These are phyloP conservation scores for Penicillium coffeae DNA, from an alignment of 495 filamentous ascomycete genomes.

Conservation along the genomic window DNA sequence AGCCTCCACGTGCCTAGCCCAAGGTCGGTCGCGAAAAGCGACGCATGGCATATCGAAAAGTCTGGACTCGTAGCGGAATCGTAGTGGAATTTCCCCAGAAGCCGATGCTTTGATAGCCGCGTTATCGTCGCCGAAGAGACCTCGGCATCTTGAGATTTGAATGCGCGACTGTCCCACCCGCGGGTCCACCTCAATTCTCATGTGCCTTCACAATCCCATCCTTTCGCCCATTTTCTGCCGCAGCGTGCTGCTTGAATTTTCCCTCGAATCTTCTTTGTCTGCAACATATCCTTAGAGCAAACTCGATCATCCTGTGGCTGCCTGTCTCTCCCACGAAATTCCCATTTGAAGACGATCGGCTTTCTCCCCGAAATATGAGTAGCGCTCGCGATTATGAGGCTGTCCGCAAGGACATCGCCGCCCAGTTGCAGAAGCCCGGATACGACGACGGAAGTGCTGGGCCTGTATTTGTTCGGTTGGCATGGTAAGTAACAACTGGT, in stretches of 20 bases:
- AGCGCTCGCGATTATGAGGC: constrained; percentile 45
- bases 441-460: constrained; percentile 63
- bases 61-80: too few relatives aligned
- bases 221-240: background rate
- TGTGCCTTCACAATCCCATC: background rate
- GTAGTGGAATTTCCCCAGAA: constrained; percentile 36
- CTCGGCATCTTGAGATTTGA: background rate
- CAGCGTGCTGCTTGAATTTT: background rate
- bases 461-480: constrained; percentile 58
- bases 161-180: background rate
- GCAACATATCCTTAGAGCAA: too few relatives aligned
- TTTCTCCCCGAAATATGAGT: constrained; percentile 40
- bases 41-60: too few relatives aligned
- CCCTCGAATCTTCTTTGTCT: too few relatives aligned
- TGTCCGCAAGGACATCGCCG: constrained; percentile 51
- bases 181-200: background rate
- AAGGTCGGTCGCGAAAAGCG: too few relatives aligned
- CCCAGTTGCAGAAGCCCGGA: constrained; percentile 52
- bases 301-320: too few relatives aligned
- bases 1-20: too few relatives aligned
- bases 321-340: background rate
- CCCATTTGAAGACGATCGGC: background rate
- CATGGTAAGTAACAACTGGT: constrained; percentile 50
- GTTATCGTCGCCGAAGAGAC: background rate
- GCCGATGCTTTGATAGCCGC: constrained; percentile 8